Conservation (phyloP, 371 early-diverging fungal species). For the Actinomucor elegans region DNA sequence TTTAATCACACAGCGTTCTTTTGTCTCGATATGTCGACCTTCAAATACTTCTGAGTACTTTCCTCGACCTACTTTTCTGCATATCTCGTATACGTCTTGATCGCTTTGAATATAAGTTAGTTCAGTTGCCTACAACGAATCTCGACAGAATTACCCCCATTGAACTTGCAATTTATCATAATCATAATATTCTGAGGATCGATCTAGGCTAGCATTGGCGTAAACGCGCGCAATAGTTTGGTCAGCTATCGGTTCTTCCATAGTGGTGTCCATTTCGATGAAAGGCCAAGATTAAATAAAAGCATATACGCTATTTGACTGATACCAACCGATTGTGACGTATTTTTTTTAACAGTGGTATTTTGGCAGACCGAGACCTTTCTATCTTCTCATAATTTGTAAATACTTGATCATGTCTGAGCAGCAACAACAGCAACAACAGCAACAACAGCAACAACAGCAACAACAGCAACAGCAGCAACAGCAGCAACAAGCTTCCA, state of each 20-base stretch:
- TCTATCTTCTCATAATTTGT: no score
- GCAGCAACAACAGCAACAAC: no score
- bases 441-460: no score
- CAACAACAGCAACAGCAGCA: no score
- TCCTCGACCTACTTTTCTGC: conserved; percentile 96
- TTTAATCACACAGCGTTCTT: conserved; percentile 95
- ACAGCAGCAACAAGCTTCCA: no score
- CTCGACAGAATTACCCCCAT: conserved; percentile 21
- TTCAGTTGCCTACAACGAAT: neutral
- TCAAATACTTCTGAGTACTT: conserved; percentile 99
- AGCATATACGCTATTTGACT: no score
- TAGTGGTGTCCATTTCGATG: neutral
- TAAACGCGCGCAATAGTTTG: conserved; percentile 15
- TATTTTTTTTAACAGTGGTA: no score
- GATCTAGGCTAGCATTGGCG: conserved; percentile 14
- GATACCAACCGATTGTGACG: no score
- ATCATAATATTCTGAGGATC: conserved; percentile 18
- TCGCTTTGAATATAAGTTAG: neutral
- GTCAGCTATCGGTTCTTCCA: neutral
- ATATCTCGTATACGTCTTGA: conserved; percentile 96
- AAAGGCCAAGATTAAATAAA: no score
- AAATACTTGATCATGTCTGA: no score
- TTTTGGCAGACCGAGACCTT: no score
- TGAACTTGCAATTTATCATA: conserved; percentile 18
- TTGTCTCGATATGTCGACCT: conserved; percentile 80